A percentile compares a stretch with the other conserved stretches of the same genome.
These are phyloP conservation scores for Sarcodon aspratus DNA, from an alignment of 768 basidiomycete genomes.

Conservation along the genomic window DNA sequence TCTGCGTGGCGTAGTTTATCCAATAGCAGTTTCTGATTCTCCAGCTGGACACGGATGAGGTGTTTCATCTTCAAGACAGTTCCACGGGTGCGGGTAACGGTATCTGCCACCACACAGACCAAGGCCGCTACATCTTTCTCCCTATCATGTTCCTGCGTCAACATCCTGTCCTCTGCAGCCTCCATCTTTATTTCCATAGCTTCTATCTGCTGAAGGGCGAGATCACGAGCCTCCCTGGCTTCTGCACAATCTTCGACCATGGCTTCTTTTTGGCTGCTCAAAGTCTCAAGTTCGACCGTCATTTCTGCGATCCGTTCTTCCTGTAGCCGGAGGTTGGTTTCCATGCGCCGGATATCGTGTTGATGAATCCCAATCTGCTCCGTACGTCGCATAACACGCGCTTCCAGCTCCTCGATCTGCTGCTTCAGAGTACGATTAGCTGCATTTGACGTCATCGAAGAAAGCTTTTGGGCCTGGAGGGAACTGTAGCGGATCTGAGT, in stretches of 20 bases:
- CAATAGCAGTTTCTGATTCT: background rate
- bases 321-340: conserved; percentile 61
- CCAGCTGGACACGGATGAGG: background rate
- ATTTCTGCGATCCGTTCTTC: conserved; percentile 68
- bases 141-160: conserved; percentile 11
- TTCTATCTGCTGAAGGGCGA: conserved; percentile 44
- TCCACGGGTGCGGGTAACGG: conserved; percentile 4
- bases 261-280: conserved; percentile 56
- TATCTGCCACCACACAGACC: conserved; percentile 12
- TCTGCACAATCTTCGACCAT: conserved; percentile 82
- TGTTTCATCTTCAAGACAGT: background rate
- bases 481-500: conserved; percentile 50
- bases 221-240: conserved; percentile 63
- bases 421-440: conserved; percentile 42
- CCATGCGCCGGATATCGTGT: conserved; percentile 67
- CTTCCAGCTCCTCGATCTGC: conserved; percentile 62
- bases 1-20: conserved; percentile 7
- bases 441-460: conserved; percentile 45
- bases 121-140: conserved; percentile 14
- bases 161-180: conserved; percentile 19
- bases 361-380: conserved; percentile 73
- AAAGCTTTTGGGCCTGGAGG: conserved; percentile 58
- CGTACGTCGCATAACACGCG: conserved; percentile 49
- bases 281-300: conserved; percentile 55
- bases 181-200: conserved; percentile 54